A percentile compares a stretch with the other conserved stretches of the same genome.
phyloP scores from a whole-genome alignment of 768 basidiomycete genomes.

The Mycena vitilis region DNA sequence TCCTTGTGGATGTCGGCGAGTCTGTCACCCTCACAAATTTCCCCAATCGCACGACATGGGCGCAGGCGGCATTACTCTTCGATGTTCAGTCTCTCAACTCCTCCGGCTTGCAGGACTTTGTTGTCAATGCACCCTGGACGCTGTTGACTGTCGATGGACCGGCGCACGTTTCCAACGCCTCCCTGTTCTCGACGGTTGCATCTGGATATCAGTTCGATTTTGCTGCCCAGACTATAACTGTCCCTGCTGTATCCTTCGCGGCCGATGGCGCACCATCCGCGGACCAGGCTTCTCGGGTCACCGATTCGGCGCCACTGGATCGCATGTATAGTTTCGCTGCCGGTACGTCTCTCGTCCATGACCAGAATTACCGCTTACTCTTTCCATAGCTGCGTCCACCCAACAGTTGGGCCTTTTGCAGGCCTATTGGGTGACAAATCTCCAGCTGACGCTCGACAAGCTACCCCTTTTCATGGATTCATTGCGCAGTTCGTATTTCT shows the following conservation, averaged over 20 bases:
- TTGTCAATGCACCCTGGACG: slow-evolving; percentile 62
- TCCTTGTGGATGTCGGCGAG: slow-evolving; percentile 65
- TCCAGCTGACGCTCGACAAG: slow-evolving; percentile 57
- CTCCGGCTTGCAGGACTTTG: slow-evolving; percentile 56
- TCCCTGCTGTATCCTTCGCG: slow-evolving; percentile 58
- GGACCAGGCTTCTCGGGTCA: slow-evolving; percentile 58
- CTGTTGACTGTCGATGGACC: slow-evolving; percentile 56
- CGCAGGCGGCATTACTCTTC: slow-evolving; percentile 70
- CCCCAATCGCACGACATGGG: slow-evolving; percentile 68
- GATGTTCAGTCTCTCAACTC: slow-evolving; percentile 49
- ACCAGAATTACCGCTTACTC: slow-evolving; percentile 12
- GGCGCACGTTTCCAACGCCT: slow-evolving; percentile 39
- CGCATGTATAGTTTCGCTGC: slow-evolving; percentile 70
- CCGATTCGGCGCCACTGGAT: slow-evolving; percentile 57
- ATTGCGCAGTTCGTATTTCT: slow-evolving; percentile 50
- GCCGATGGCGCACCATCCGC: slow-evolving; percentile 57
- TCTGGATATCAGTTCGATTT: slow-evolving; percentile 72
- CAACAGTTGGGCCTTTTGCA: slow-evolving; percentile 61
- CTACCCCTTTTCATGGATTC: slow-evolving; percentile 60
- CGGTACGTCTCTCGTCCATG: slow-evolving; percentile 52
- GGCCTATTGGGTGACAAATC: slow-evolving; percentile 65
- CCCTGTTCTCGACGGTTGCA: slow-evolving; percentile 53
- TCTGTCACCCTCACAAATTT: slow-evolving; percentile 50
- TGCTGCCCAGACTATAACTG: slow-evolving; percentile 62
- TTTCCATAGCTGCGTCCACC: slow-evolving; percentile 62